A percentile compares a stretch with the other conserved stretches of the same genome.
These are phyloP conservation scores for Sphaerosporella brunnea DNA, from an alignment of 495 filamentous ascomycete species.

Conservation along the genomic window DNA sequence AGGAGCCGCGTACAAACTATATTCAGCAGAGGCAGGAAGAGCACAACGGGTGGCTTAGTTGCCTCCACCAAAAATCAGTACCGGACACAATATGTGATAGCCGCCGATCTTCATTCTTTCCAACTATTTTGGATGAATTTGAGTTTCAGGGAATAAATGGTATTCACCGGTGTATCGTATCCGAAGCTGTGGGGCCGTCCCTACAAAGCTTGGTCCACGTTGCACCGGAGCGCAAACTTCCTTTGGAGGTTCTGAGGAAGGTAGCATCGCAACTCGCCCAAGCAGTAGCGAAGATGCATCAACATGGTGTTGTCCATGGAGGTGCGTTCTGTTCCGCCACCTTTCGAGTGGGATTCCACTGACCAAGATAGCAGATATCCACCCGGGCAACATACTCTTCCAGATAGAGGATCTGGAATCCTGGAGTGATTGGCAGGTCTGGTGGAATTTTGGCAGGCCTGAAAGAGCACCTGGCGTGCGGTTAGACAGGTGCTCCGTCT, in stretches of 20 bases:
- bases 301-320: background rate
- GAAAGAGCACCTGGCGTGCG: background rate
- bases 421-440: background rate
- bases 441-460: background rate
- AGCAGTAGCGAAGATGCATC: background rate
- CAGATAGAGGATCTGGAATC: background rate
- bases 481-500: background rate
- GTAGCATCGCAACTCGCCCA: background rate
- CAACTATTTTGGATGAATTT: too few species aligned
- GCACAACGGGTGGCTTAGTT: too few species aligned
- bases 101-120: too few species aligned
- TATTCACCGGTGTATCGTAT: too few species aligned
- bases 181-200: too few species aligned
- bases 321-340: background rate
- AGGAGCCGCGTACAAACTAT: too few species aligned
- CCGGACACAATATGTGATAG: too few species aligned
- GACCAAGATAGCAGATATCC: background rate
- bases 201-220: too few species aligned
- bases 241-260: background rate
- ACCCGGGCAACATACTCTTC: background rate
- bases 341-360: background rate
- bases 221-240: background rate
- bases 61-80: too few species aligned
- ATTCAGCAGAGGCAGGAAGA: too few species aligned
- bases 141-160: too few species aligned